Evolutionary conservation across 768 basidiomycete species (phyloP).

Genomic region (Favolaschia claudopus): DNA sequence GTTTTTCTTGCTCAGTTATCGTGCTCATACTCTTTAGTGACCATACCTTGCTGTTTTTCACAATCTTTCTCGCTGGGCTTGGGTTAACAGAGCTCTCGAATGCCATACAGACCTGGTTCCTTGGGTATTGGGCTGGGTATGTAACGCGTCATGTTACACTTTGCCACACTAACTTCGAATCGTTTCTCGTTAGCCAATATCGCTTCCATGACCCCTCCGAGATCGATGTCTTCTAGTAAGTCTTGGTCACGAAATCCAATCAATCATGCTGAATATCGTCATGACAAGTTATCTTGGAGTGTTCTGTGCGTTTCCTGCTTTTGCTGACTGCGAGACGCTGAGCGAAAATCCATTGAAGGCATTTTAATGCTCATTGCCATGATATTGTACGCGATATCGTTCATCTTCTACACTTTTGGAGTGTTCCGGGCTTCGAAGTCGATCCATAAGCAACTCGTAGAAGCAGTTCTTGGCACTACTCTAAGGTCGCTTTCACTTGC

Average conservation of each 20-base stretch:
- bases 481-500: conserved; percentile 40
- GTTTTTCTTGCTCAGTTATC: too few species aligned
- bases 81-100: conserved; percentile 18
- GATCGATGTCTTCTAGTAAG: conserved; percentile 30
- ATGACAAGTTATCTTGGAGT: conserved; percentile 17
- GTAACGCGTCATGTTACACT: not conserved
- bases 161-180: not conserved
- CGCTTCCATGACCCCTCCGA: conserved; percentile 23
- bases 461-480: conserved; percentile 53
- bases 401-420: conserved; percentile 43
- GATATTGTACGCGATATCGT: conserved; percentile 37
- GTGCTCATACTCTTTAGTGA: too few species aligned
- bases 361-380: conserved; percentile 36
- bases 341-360: conserved; percentile 4
- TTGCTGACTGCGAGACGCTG: not conserved
- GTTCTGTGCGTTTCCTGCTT: conserved; percentile 9
- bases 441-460: conserved; percentile 49
- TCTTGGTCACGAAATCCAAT: conserved; percentile 10
- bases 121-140: conserved; percentile 34
- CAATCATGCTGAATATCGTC: conserved; percentile 13
- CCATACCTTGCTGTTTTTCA: conserved; percentile 30
- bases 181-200: conserved; percentile 17
- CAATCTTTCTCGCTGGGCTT: conserved; percentile 22
- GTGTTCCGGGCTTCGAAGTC: conserved; percentile 47
- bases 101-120: conserved; percentile 31